Percentiles rank a stretch among this genome's conserved stretches.
Conservation (phyloP, 1,139 yeast genomes). For the Diutina neorugosa region DNA sequence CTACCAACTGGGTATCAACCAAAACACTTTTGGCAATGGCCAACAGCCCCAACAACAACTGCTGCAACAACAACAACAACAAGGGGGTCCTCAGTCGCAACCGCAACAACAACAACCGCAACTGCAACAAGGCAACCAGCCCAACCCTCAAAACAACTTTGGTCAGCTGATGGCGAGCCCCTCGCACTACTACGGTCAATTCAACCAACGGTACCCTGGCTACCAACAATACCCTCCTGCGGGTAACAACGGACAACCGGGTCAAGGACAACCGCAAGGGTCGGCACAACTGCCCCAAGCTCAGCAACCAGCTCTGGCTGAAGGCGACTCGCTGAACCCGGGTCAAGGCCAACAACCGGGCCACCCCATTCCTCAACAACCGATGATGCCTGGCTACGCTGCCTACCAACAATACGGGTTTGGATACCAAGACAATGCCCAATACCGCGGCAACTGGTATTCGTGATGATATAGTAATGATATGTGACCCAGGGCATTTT, state of each 20-base stretch:
- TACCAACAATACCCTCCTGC: neutral
- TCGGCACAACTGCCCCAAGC: constrained; percentile 14
- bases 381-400: constrained; percentile 28
- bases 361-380: constrained; percentile 9
- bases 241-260: neutral
- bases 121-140: neutral
- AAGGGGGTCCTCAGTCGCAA: neutral
- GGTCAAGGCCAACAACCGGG: constrained; percentile 9
- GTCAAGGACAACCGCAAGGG: neutral
- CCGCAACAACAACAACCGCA: constrained; percentile 1
- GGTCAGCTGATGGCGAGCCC: neutral
- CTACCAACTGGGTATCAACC: neutral
- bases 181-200: constrained; percentile 23
- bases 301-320: constrained; percentile 11
- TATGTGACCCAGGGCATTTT: neutral
- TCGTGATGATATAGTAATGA: constrained; percentile 1
- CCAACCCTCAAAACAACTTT: neutral
- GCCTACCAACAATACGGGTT: constrained; percentile 39
- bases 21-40: neutral
- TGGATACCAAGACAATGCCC: constrained; percentile 31
- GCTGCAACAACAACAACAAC: neutral
- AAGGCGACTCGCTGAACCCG: constrained; percentile 5
- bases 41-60: neutral
- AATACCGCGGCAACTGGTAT: constrained; percentile 17
- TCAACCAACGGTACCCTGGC: constrained; percentile 25